Conservation (phyloP, 1,139 yeast genomes). For the Williopsis jadinii region DNA sequence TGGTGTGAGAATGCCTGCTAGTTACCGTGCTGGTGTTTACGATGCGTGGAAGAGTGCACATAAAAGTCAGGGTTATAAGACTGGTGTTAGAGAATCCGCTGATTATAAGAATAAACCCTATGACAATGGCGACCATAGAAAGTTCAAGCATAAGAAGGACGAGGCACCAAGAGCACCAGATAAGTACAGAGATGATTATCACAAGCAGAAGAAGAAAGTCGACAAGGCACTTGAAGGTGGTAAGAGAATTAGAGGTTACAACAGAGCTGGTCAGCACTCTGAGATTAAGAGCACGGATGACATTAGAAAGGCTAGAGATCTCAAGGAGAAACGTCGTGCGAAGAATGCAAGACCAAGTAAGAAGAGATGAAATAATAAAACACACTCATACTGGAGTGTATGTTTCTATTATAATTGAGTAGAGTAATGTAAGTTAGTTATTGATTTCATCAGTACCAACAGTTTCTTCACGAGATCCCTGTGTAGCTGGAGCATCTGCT, state of each 20-base stretch:
- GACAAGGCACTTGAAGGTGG: slow-evolving; percentile 78
- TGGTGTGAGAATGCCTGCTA: slow-evolving; percentile 90
- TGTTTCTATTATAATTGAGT: neutral
- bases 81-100: slow-evolving; percentile 46
- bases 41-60: slow-evolving; percentile 85
- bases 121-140: slow-evolving; percentile 34
- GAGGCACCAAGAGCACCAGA: slow-evolving; percentile 89
- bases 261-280: slow-evolving; percentile 37
- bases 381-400: too few relatives aligned
- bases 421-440: neutral
- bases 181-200: slow-evolving; percentile 80
- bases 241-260: slow-evolving; percentile 62
- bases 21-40: slow-evolving; percentile 83
- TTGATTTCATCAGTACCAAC: neutral
- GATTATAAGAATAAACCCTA: slow-evolving; percentile 12
- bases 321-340: slow-evolving; percentile 64
- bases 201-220: slow-evolving; percentile 77
- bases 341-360: slow-evolving; percentile 84
- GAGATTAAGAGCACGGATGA: slow-evolving; percentile 68
- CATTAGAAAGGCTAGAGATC: slow-evolving; percentile 69
- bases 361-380: slow-evolving; percentile 20
- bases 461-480: too few relatives aligned
- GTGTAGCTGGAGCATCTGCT: too few relatives aligned
- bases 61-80: slow-evolving; percentile 45
- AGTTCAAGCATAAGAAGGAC: slow-evolving; percentile 65